Conservation (phyloP, 179 eudicot species). For the Drosera spatulata region DNA sequence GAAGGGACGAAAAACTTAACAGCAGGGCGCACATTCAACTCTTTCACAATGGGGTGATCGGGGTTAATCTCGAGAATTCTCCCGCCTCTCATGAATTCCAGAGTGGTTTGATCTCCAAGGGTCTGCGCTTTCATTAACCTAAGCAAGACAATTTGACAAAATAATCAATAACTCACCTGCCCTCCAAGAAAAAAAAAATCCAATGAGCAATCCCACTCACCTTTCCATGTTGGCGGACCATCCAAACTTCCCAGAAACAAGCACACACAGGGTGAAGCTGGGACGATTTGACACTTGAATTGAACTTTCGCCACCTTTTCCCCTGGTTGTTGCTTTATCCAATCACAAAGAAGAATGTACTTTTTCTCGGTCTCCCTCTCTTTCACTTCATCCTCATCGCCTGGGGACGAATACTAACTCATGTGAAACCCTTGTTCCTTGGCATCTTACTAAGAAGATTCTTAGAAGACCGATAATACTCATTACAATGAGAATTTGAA, state of each 20-base stretch:
- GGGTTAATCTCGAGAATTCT: constrained; percentile 91
- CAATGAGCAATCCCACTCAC: constrained; percentile 11
- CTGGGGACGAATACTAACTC: too few species aligned
- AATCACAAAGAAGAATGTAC: constrained; percentile 75
- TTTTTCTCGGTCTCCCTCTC: constrained; percentile 87
- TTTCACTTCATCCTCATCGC: too few species aligned
- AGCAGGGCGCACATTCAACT: constrained; percentile 60
- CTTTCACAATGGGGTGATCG: constrained; percentile 88
- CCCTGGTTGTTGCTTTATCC: constrained; percentile 97
- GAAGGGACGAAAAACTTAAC: too few species aligned
- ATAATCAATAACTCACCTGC: too few species aligned
- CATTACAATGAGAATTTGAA: not conserved
- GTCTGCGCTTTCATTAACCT: constrained; percentile 99
- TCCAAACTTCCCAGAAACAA: constrained; percentile 97
- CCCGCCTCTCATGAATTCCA: too few species aligned
- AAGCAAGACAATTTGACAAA: too few species aligned
- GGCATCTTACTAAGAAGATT: too few species aligned
- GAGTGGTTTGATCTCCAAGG: constrained; percentile 83
- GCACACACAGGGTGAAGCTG: constrained; percentile 90
- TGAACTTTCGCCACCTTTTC: constrained; percentile 96
- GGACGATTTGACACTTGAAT: constrained; percentile 85
- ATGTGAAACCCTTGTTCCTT: too few species aligned
- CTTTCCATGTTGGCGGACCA: too few species aligned
- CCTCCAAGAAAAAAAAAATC: too few species aligned
- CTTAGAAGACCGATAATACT: not conserved